These are phyloP conservation scores for Nakazawaea ambrosiae DNA, from an alignment of 805 yeast species.

Conservation along the genomic window DNA sequence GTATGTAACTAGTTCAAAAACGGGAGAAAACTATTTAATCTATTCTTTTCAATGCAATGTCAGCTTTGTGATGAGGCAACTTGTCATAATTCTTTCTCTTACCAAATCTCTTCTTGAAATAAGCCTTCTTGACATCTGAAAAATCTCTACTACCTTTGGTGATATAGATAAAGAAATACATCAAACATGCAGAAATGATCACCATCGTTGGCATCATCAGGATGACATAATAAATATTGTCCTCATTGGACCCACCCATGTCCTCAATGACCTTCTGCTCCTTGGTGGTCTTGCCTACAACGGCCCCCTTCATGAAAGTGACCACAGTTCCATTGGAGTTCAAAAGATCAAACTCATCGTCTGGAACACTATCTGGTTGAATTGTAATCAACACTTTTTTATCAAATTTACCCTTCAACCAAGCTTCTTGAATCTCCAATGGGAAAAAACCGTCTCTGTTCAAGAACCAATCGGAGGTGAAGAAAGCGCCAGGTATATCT, in stretches of 20 bases:
- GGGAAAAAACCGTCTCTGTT: constrained; percentile 59
- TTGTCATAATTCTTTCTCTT: constrained; percentile 7
- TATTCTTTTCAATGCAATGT: constrained; percentile 10
- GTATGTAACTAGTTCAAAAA: neutral
- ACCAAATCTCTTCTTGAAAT: constrained; percentile 9
- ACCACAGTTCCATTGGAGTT: constrained; percentile 31
- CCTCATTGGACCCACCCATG: constrained; percentile 28
- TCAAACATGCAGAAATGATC: constrained; percentile 46
- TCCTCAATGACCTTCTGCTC: constrained; percentile 24
- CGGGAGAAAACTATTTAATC: neutral
- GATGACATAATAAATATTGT: constrained; percentile 46
- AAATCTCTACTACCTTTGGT: constrained; percentile 53
- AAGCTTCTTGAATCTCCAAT: constrained; percentile 50
- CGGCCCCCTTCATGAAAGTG: constrained; percentile 43
- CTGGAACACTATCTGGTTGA: constrained; percentile 62
- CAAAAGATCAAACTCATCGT: constrained; percentile 57
- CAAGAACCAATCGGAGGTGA: constrained; percentile 62
- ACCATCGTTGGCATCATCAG: constrained; percentile 65
- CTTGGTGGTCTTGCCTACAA: constrained; percentile 39
- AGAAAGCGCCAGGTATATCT: constrained; percentile 38
- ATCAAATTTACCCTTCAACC: constrained; percentile 51
- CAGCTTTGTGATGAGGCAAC: constrained; percentile 9
- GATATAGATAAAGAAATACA: constrained; percentile 56
- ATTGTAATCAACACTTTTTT: constrained; percentile 58
- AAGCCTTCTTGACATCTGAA: constrained; percentile 31